Evolutionary conservation across 768 basidiomycete species (phyloP), one percentile per base, ranked within the genome.

Genomic region (Leccinum olivaceopallidum): DNA sequence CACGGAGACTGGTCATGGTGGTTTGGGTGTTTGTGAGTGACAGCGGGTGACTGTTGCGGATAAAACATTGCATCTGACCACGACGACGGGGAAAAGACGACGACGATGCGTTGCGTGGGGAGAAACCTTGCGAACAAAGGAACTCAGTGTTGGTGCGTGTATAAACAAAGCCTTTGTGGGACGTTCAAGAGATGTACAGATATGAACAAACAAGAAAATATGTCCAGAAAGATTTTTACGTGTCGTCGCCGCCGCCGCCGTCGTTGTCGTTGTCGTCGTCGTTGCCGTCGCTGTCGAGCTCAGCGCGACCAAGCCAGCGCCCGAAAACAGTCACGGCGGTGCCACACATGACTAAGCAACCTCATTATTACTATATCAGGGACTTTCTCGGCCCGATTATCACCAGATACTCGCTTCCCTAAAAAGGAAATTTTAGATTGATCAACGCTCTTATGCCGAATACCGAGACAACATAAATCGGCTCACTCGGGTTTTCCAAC

Each of bases 11-110:
- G 88, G 77, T 91, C 89, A 73, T 89, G 87, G 70, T 88, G 88
- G 62, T 79, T 83, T 66, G 88, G 78, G 66, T 90, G 81, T 72
- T 91, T 91, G 80, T 89, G 89, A 64, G 82, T 78, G 71, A 92
- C 86, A 71, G 85, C 88, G 71, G 90, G 90, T 65, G 90, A 91
- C 75, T 90, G 89, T 72, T 90, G 89, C 70, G 89, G 81, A 76
- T 89, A 92, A 79, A 90, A 92, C 89, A 92, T 92, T 63, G 80
- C 81, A 81, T 81, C 74, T 74, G 77, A 67, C 64, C 13, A 30
- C 6, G 36, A 30, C 16, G 59, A 58, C 51, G 54, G 55, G 49
- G 59, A 28, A 55, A 55, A 10, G 56, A 58, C 50, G 54, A 50
- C 59, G 18, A 58, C 57, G 36, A 48, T 44, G 57, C 53, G 55